Evolutionary conservation across 1,284 basidiomycete species (phyloP), one percentile per base, ranked within the genome.

Genomic region (Macrocybe sp.): DNA sequence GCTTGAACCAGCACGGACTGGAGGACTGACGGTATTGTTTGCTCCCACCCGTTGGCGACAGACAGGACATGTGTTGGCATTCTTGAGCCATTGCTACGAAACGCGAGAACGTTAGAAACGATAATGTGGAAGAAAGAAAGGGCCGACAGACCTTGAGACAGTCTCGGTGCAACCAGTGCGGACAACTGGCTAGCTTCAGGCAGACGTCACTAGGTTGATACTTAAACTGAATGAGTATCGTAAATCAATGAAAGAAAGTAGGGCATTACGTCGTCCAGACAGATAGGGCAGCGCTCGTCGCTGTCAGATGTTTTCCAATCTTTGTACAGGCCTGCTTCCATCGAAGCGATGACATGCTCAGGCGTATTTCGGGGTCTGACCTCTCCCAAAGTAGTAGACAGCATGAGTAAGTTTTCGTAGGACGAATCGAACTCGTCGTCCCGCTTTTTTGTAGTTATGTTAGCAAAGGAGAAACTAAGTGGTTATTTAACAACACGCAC

Each of bases 281-380:
- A 89, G 43, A 89, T 89, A 2, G 86, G 85, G 60, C 86, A 89
- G 37, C 85, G 74, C 45, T 74, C 69, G 54, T 89, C 86, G 45
- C 79, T 80, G 34, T 81, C 81, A 0, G 67, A 57, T 4, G 67
- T 76, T 33, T 72, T 73, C 83, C 84, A 89, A 32, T 87, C 84
- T 52, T 75, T 75, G 61, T 82, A 89, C 10, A 69, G 62, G 0
- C 72, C 84, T 14, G 70, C 78, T 28, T 84, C 79, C 46, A 89
- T 64, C 0, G 72, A 68, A 8, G 75, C 64, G 40, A 89, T 66
- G 31, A 85, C 68, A n/a, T 78, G 65, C 0, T 73, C 72, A 2
- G 85, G 78, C 0, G 83, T 84, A 14, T 75, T 73, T 28, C 72
- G 77, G 0, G 83, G 78, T 52, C 77, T 78, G 8, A 66, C 85